Percentiles rank a stretch among this genome's conserved stretches.
These are phyloP conservation scores for Kandelia obovata DNA, from an alignment of 345 rosid species.

Conservation along the genomic window DNA sequence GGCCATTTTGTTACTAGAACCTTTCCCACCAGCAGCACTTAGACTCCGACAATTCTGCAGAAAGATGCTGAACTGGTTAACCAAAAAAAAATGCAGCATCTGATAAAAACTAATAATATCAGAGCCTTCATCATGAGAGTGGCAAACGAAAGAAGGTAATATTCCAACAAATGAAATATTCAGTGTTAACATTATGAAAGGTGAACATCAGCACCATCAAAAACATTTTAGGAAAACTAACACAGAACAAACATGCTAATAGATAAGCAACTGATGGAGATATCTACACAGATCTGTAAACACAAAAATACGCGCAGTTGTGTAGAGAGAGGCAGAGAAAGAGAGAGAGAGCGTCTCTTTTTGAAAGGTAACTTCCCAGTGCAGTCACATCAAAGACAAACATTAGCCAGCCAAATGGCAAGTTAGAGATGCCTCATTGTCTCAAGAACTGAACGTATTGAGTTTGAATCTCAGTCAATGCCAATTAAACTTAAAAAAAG, in stretches of 20 bases:
- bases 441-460: too few species aligned
- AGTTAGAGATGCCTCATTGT: not conserved
- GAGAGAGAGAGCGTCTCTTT: not conserved
- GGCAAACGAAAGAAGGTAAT: not conserved
- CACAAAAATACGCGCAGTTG: too few species aligned
- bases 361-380: not conserved
- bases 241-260: too few species aligned
- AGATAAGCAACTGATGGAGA: too few species aligned
- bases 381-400: not conserved
- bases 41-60: slow-evolving; percentile 65
- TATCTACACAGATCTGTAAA: too few species aligned
- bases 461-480: too few species aligned
- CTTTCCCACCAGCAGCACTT: slow-evolving; percentile 61
- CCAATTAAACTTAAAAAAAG: too few species aligned
- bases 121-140: slow-evolving; percentile 1
- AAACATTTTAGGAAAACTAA: too few species aligned
- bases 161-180: too few species aligned
- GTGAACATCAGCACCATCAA: too few species aligned
- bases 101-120: not conserved
- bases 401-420: not conserved
- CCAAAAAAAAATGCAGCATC: not conserved
- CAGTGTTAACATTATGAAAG: too few species aligned
- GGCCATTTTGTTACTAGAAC: slow-evolving; percentile 69
- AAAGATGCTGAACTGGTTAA: slow-evolving; percentile 10
- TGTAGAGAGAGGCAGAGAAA: not conserved